phyloP scores from a whole-genome alignment of 192 early-diverging fungal species.

The Coemansia sp. region DNA sequence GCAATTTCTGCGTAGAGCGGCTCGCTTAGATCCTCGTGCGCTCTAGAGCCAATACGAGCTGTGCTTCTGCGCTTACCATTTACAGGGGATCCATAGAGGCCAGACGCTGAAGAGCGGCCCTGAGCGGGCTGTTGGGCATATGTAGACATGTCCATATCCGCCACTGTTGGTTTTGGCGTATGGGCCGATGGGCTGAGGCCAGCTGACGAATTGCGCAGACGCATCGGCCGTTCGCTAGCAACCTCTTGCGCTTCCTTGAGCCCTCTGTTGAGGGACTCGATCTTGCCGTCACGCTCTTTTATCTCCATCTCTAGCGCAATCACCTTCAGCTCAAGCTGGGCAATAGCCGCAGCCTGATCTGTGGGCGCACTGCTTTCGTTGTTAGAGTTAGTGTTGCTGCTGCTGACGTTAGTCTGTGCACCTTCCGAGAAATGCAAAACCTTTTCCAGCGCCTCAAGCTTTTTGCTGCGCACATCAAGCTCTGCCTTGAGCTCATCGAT shows the following conservation, averaged over 20 bases:
- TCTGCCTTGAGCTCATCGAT: constrained; percentile 37
- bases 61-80: background rate
- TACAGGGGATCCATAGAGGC: background rate
- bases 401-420: background rate
- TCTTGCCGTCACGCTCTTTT: constrained; percentile 19
- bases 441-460: constrained; percentile 31
- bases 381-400: background rate
- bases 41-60: background rate
- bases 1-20: constrained; percentile 39
- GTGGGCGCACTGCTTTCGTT: constrained; percentile 6
- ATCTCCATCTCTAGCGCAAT: constrained; percentile 29
- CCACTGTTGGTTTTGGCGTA: background rate
- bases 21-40: constrained; percentile 15
- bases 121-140: background rate
- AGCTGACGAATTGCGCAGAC: constrained; percentile 35
- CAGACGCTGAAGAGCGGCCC: background rate
- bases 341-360: constrained; percentile 16
- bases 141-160: background rate
- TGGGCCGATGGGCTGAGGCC: constrained; percentile 11
- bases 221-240: constrained; percentile 47
- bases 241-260: constrained; percentile 24
- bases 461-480: constrained; percentile 25
- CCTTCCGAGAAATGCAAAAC: constrained; percentile 25
- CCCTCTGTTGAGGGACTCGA: constrained; percentile 21
- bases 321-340: constrained; percentile 42